These are phyloP conservation scores for Suillus ampliporus DNA, from an alignment of 768 basidiomycete species.

Conservation along the genomic window DNA sequence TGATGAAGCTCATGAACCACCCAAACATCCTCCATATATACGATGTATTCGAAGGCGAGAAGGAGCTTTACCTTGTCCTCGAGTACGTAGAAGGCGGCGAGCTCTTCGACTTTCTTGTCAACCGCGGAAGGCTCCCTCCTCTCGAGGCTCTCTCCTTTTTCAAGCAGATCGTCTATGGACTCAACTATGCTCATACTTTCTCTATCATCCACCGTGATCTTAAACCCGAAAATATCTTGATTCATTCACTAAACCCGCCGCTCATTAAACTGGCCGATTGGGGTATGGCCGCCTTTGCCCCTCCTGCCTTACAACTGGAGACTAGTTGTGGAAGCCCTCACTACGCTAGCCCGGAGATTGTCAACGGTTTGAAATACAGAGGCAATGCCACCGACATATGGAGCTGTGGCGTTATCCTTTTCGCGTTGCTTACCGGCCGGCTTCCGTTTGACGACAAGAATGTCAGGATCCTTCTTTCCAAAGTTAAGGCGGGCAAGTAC, in stretches of 20 bases:
- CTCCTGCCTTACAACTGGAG: conserved; percentile 82
- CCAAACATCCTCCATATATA: conserved; percentile 95
- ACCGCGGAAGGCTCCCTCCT: conserved; percentile 78
- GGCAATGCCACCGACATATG: conserved; percentile 94
- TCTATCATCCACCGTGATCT: conserved; percentile 98
- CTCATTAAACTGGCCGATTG: conserved; percentile 97
- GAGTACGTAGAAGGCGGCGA: conserved; percentile 98
- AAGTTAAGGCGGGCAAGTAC: conserved; percentile 88
- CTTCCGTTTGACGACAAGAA: conserved; percentile 96
- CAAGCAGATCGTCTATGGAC: conserved; percentile 93
- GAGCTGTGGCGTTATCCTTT: conserved; percentile 96
- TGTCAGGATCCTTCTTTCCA: conserved; percentile 72
- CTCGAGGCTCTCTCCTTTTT: conserved; percentile 90
- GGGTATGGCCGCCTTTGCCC: conserved; percentile 97
- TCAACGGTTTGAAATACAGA: conserved; percentile 86
- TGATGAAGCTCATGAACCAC: conserved; percentile 99
- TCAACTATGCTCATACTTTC: conserved; percentile 97
- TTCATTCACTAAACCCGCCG: conserved; percentile 79
- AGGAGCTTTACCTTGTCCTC: conserved; percentile 89
- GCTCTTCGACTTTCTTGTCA: conserved; percentile 95
- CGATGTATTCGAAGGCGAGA: conserved; percentile 93
- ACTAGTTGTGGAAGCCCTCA: conserved; percentile 97
- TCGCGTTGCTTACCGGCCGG: conserved; percentile 85
- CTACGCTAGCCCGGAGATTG: conserved; percentile 96
- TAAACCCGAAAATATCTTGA: conserved; percentile 96